A percentile compares a stretch with the other conserved stretches of the same genome.
Evolutionary conservation across 305 asterid genomes (phyloP).

Genomic region (Fraxinus xanthoxyloides): DNA sequence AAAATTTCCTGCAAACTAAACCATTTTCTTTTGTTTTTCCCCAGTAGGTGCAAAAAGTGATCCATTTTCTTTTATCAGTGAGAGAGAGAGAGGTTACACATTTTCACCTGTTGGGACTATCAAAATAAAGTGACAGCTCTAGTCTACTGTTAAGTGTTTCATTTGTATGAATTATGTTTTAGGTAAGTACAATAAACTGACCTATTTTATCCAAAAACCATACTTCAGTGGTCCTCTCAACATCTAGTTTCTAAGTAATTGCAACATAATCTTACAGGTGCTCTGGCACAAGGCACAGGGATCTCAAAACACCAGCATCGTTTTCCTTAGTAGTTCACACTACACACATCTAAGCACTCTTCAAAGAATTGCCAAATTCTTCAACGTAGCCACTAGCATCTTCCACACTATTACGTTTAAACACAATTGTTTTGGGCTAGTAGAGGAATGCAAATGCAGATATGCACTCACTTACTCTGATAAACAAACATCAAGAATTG

Average conservation of each 20-base stretch:
- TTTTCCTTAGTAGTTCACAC: background rate
- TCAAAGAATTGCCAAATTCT: slow-evolving; percentile 7
- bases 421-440: background rate
- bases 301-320: slow-evolving; percentile 4
- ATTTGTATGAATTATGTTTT: background rate
- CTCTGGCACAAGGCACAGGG: background rate
- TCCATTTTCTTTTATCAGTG: background rate
- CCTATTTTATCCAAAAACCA: background rate
- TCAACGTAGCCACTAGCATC: slow-evolving; percentile 6
- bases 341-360: background rate
- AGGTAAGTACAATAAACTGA: background rate
- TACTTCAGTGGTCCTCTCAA: slow-evolving; percentile 5
- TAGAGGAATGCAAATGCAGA: slow-evolving; percentile 1
- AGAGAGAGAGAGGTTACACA: background rate
- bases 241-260: slow-evolving; percentile 1
- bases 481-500: slow-evolving; percentile 54
- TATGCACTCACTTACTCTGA: slow-evolving; percentile 51
- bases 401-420: slow-evolving; percentile 5
- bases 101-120: background rate
- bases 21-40: background rate
- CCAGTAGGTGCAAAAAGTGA: background rate
- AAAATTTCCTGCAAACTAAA: background rate
- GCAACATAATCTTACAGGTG: background rate
- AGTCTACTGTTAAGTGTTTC: background rate
- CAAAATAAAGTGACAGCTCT: slow-evolving; percentile 8